Conservation (phyloP, 495 filamentous ascomycete species). For the Paragyromitra xinjiangensis region DNA sequence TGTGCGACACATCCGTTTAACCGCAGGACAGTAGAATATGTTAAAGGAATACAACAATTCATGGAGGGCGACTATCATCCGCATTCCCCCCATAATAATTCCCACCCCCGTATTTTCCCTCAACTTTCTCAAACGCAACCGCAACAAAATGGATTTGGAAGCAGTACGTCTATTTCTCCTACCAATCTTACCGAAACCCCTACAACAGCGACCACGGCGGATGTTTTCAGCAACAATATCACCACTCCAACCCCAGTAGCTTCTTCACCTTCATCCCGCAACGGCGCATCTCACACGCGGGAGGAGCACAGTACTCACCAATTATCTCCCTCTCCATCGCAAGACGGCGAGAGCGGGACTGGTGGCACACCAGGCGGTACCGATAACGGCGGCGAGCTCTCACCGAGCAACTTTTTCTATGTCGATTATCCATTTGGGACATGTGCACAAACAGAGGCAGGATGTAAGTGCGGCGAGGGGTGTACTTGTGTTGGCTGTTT, state of each 20-base stretch:
- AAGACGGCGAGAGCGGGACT: constrained; percentile 29
- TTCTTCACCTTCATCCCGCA: neutral
- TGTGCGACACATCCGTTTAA: constrained; percentile 51
- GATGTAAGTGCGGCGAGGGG: constrained; percentile 54
- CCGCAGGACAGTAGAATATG: constrained; percentile 48
- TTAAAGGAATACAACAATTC: constrained; percentile 47
- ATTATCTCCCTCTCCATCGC: constrained; percentile 37
- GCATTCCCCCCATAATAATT: constrained; percentile 19
- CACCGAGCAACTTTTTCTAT: constrained; percentile 52
- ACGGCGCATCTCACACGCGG: neutral
- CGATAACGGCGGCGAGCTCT: constrained; percentile 41
- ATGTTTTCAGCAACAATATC: constrained; percentile 22
- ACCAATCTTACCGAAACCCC: constrained; percentile 16
- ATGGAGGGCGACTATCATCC: constrained; percentile 42
- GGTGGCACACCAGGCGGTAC: constrained; percentile 33
- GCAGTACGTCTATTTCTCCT: constrained; percentile 13
- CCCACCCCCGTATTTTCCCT: constrained; percentile 24
- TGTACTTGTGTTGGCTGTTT: constrained; percentile 54
- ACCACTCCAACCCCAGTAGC: neutral
- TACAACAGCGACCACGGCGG: constrained; percentile 1
- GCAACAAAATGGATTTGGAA: constrained; percentile 29
- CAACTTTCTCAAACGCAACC: constrained; percentile 26
- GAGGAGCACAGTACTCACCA: constrained; percentile 28
- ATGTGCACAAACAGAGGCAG: constrained; percentile 48
- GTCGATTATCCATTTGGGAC: constrained; percentile 50